Evolutionary conservation across 495 filamentous ascomycete genomes (phyloP).

Genomic region (Penicillium waksmanii): DNA sequence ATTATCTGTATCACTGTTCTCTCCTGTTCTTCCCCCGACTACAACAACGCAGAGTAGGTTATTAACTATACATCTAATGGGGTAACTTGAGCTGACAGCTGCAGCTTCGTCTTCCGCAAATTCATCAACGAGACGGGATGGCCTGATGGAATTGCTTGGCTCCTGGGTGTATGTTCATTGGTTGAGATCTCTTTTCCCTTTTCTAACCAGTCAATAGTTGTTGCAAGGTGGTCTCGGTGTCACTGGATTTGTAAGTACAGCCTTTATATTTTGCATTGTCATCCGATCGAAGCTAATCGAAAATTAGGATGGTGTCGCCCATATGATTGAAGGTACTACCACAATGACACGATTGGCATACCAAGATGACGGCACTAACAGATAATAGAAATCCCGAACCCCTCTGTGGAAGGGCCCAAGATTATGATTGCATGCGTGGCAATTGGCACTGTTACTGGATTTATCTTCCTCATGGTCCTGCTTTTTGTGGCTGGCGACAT

Average conservation of each 20-base stretch:
- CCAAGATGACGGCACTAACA: slow-evolving; percentile 13
- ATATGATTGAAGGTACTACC: slow-evolving; percentile 50
- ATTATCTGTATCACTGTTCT: slow-evolving; percentile 71
- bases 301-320: slow-evolving; percentile 55
- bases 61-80: neutral
- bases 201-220: slow-evolving; percentile 40
- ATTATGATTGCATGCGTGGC: slow-evolving; percentile 74
- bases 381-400: slow-evolving; percentile 67
- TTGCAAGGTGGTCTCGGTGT: slow-evolving; percentile 65
- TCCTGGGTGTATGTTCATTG: slow-evolving; percentile 54
- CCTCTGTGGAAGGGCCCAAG: slow-evolving; percentile 65
- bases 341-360: neutral
- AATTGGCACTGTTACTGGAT: slow-evolving; percentile 70
- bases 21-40: slow-evolving; percentile 63
- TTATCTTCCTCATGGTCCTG: slow-evolving; percentile 67
- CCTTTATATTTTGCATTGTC: neutral
- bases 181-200: neutral
- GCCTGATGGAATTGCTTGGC: slow-evolving; percentile 67
- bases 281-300: slow-evolving; percentile 16
- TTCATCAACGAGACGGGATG: slow-evolving; percentile 65
- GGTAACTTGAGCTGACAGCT: slow-evolving; percentile 35
- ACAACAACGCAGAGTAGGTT: slow-evolving; percentile 61
- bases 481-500: slow-evolving; percentile 66
- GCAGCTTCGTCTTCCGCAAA: slow-evolving; percentile 61
- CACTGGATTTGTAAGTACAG: slow-evolving; percentile 57